These are phyloP conservation scores for Chaetomium sp. DNA, from an alignment of 2,329 filamentous ascomycete genomes.

Conservation along the genomic window DNA sequence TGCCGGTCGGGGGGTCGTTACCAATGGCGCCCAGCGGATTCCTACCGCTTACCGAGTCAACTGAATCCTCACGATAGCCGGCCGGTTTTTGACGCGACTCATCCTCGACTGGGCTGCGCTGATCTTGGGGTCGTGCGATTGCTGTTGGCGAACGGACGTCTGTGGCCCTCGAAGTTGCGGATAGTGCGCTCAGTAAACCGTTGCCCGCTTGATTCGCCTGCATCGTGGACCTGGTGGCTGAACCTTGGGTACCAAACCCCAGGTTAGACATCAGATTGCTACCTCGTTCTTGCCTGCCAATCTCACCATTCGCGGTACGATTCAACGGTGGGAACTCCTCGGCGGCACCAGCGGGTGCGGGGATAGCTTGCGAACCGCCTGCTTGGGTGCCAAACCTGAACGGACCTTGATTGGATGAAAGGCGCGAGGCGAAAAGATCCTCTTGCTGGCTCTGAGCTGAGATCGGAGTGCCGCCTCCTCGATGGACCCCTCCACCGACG, in stretches of 20 bases:
- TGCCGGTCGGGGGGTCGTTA: conserved; percentile 35
- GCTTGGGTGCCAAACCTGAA: conserved; percentile 50
- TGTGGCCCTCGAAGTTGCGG: conserved; percentile 47
- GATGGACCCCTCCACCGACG: conserved; percentile 42
- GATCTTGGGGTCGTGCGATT: conserved; percentile 40
- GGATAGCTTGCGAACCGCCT: conserved; percentile 37
- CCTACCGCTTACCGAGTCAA: conserved; percentile 34
- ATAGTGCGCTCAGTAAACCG: conserved; percentile 57
- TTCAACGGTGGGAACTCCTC: conserved; percentile 60
- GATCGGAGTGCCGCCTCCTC: conserved; percentile 46
- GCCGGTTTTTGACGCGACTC: conserved; percentile 41
- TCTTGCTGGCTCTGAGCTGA: conserved; percentile 46
- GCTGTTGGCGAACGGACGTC: conserved; percentile 42
- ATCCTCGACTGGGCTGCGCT: conserved; percentile 36
- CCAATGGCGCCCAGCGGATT: conserved; percentile 43
- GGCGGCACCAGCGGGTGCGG: conserved; percentile 41
- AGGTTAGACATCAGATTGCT: conserved; percentile 47
- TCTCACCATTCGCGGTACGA: conserved; percentile 50
- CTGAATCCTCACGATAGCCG: conserved; percentile 39
- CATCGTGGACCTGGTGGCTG: conserved; percentile 32
- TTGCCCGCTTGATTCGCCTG: conserved; percentile 47
- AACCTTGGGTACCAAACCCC: conserved; percentile 45
- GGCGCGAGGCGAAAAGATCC: conserved; percentile 36
- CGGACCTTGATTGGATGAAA: conserved; percentile 38
- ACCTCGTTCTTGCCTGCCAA: conserved; percentile 46